Base-by-base conservation (phyloP, 805 yeast genomes). In the Yamadazyma insecticola region DNA sequence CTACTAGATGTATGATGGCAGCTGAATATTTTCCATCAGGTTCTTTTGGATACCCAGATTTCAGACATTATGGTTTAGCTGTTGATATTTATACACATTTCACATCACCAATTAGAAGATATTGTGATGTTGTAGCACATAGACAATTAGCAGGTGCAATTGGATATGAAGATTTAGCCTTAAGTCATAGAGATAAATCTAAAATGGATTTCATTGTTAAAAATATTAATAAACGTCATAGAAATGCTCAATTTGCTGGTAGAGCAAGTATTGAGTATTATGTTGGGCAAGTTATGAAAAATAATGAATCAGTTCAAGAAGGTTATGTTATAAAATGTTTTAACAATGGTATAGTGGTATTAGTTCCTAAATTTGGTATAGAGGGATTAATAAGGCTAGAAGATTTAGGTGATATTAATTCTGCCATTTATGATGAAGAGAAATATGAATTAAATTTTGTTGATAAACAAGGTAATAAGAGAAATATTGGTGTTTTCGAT, bases 171-270 rank as follows among this genome's bases (percentile, higher is more conserved):
- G 72, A 81, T 16, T 61, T 90, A 41, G 87, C 85, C 49, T 68
- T 80, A 37, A 71, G 77, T 28, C 96, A 90, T 50, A 74, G 95
- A 49, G 96, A 89, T 53, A 92, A 88, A 58, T 68, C 66, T 49
- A 87, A 86, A 64, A 85, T 92, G 89, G 97, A 90, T 43, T 55
- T 77, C 41, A 78, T 92, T 37, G 88, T 89, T 48, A 77, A 78
- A 45, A 92, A 92, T 53, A 89, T 92, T 52, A 92, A 92, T 65
- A 79, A 73, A 46, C 81, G 96, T 45, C 99, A 92, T 57, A 78
- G 98, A 60, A 92, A 92, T 54, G 98, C 98, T 0, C 99, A 92
- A 61, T 85, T 90, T 67, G 99, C 99, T 2, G 99, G 98, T 22
- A 75, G 99, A 53, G 97, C 98, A 13, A 84, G 95, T 53, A 86